A percentile compares a stretch with the other conserved stretches of the same genome.
Evolutionary conservation across 1,284 basidiomycete species (phyloP).

Genomic region (Cutaneotrichosporon curvatum): DNA sequence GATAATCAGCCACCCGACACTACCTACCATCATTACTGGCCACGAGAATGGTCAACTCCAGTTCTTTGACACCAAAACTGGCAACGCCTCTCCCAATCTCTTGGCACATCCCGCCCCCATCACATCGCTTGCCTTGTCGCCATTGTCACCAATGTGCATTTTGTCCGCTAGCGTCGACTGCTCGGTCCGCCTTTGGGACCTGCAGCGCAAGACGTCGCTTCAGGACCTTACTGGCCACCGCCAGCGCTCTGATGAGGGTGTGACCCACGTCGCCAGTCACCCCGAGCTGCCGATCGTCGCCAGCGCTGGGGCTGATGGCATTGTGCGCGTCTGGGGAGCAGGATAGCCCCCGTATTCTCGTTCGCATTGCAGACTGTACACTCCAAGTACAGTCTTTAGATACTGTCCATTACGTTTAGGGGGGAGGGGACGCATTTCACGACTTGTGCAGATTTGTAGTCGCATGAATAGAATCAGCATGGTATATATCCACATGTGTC

Average conservation of each 20-base stretch:
- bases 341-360: too few relatives aligned
- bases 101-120: conserved; percentile 85
- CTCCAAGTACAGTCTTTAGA: too few relatives aligned
- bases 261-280: conserved; percentile 56
- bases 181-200: conserved; percentile 90
- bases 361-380: too few relatives aligned
- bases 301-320: conserved; percentile 90
- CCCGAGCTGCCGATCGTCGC: conserved; percentile 78
- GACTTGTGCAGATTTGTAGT: too few relatives aligned
- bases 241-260: conserved; percentile 81
- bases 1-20: conserved; percentile 83
- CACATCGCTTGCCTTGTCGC: conserved; percentile 81
- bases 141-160: conserved; percentile 59
- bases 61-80: conserved; percentile 65
- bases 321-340: conserved; percentile 66
- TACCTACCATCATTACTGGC: conserved; percentile 77
- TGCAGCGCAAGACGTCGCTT: conserved; percentile 58
- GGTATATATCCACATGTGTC: too few relatives aligned
- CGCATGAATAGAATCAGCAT: too few relatives aligned
- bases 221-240: conserved; percentile 84
- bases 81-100: conserved; percentile 78
- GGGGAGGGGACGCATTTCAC: too few relatives aligned
- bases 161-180: conserved; percentile 90
- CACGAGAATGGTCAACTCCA: conserved; percentile 92
- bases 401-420: too few relatives aligned